Evolutionary conservation across 1,284 basidiomycete species (phyloP).

Genomic region (Fomitopsis schrenkii): DNA sequence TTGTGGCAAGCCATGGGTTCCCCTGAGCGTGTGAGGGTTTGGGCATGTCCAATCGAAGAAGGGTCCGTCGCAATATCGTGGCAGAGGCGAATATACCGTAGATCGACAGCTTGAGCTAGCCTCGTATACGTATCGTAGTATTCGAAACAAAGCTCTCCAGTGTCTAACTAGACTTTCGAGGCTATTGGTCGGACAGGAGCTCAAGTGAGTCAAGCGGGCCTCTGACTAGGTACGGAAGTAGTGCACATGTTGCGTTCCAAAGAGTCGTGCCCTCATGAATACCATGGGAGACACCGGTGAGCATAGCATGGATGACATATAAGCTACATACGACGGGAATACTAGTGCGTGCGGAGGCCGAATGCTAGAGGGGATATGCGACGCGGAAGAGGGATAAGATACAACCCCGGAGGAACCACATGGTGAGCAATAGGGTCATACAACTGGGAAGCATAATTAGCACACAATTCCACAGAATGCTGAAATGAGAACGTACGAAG

Average conservation of each 20-base stretch:
- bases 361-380: slow-evolving; percentile 1
- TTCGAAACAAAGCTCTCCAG: background rate
- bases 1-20: background rate
- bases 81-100: too few relatives aligned
- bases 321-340: background rate
- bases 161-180: too few relatives aligned
- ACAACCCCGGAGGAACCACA: background rate
- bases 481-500: slow-evolving; percentile 52
- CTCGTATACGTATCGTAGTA: too few relatives aligned
- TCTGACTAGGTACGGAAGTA: too few relatives aligned
- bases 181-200: too few relatives aligned
- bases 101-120: too few relatives aligned
- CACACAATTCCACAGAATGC: background rate
- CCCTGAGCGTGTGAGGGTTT: background rate
- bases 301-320: background rate
- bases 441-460: background rate
- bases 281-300: background rate
- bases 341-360: background rate
- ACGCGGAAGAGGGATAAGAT: background rate
- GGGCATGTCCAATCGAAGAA: too few relatives aligned
- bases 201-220: too few relatives aligned
- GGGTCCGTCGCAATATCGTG: too few relatives aligned
- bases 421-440: background rate
- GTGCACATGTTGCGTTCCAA: too few relatives aligned
- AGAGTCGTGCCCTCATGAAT: background rate